Conservation (phyloP, 306 rosid genomes). For the Castanospermum australe region DNA sequence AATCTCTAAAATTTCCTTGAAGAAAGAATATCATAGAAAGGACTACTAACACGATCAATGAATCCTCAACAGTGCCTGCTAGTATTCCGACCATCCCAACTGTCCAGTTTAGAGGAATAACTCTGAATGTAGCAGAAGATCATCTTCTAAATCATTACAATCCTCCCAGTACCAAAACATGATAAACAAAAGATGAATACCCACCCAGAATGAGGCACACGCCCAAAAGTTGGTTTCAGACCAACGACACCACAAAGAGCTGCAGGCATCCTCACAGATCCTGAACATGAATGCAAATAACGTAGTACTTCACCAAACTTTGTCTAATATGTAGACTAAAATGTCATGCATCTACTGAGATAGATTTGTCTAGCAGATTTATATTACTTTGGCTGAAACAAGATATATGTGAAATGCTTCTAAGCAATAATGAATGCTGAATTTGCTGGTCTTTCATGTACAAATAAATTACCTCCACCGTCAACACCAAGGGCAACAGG, state of each 20-base stretch:
- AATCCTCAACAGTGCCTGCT: constrained; percentile 77
- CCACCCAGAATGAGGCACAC: constrained; percentile 83
- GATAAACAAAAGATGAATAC: constrained; percentile 11
- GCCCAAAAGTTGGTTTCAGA: constrained; percentile 80
- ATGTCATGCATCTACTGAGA: neutral
- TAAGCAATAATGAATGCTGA: neutral
- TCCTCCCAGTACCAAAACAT: constrained; percentile 1
- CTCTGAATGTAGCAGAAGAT: constrained; percentile 46
- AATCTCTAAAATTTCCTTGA: neutral
- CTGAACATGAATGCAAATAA: constrained; percentile 37
- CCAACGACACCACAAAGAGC: constrained; percentile 92
- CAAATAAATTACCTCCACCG: constrained; percentile 79
- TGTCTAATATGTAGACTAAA: neutral
- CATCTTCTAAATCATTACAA: constrained; percentile 8
- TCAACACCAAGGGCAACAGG: constrained; percentile 95
- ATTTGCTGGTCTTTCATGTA: neutral
- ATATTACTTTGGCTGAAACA: neutral
- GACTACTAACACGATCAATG: constrained; percentile 67
- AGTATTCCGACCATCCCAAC: constrained; percentile 91
- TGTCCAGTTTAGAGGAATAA: constrained; percentile 91
- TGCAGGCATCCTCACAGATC: constrained; percentile 94
- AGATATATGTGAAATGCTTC: neutral
- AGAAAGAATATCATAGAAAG: neutral
- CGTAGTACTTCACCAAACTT: neutral
- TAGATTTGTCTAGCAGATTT: neutral